Conservation (phyloP, 2,329 filamentous ascomycete genomes). For the Paraconiothyrium sp. region DNA sequence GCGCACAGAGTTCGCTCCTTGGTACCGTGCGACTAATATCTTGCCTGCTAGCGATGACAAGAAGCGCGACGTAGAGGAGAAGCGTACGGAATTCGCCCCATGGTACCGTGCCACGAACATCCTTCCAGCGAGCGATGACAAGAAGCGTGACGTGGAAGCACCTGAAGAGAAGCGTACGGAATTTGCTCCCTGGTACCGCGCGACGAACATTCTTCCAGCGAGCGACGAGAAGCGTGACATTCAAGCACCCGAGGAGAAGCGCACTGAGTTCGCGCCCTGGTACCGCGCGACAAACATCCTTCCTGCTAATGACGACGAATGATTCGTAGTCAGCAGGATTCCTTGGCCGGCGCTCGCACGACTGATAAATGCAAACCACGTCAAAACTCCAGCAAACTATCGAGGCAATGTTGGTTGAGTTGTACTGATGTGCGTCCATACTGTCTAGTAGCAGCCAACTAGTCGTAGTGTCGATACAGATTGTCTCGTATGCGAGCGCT, state of each 20-base stretch:
- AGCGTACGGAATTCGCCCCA: neutral
- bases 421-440: neutral
- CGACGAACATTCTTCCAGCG: conserved; percentile 14
- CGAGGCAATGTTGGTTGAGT: neutral
- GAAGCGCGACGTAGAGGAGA: conserved; percentile 7
- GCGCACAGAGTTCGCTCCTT: conserved; percentile 4
- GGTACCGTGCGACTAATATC: conserved; percentile 12
- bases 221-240: conserved; percentile 13
- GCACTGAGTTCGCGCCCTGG: conserved; percentile 7
- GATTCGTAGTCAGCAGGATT: too few relatives aligned
- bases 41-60: conserved; percentile 7
- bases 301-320: conserved; percentile 6
- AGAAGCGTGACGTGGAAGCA: neutral
- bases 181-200: conserved; percentile 5
- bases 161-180: conserved; percentile 7
- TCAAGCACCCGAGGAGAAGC: conserved; percentile 11
- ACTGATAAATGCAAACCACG: neutral
- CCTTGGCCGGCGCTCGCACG: neutral
- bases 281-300: conserved; percentile 15
- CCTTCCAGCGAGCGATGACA: conserved; percentile 5
- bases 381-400: neutral
- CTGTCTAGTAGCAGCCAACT: neutral
- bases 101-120: conserved; percentile 12
- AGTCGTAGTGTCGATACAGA: neutral
- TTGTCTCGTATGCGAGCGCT: neutral